Percentiles rank a stretch among this genome's conserved stretches.
phyloP scores from a whole-genome alignment of 108 stramenopile species.

The Phaeodactylum tricornutum region DNA sequence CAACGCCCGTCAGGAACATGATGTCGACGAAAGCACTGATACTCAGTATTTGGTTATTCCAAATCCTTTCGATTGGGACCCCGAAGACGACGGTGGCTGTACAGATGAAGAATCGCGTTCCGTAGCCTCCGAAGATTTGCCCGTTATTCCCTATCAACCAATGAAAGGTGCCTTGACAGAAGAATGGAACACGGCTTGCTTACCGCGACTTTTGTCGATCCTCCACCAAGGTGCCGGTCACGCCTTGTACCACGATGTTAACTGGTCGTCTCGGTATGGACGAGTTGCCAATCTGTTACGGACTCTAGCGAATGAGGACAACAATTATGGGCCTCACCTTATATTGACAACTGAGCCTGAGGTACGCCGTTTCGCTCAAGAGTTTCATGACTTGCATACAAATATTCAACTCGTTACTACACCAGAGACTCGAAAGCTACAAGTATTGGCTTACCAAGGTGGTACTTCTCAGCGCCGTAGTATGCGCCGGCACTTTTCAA shows the following conservation, averaged over 20 bases:
- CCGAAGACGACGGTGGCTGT: constrained; percentile 3
- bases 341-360: constrained; percentile 58
- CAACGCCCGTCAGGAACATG: constrained; percentile 11
- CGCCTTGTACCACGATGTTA: constrained; percentile 56
- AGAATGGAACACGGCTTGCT: constrained; percentile 43
- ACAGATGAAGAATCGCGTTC: constrained; percentile 7
- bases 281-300: constrained; percentile 56
- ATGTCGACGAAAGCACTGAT: not conserved
- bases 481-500: constrained; percentile 55
- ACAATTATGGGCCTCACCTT: constrained; percentile 66
- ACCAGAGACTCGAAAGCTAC: constrained; percentile 17
- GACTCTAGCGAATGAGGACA: constrained; percentile 21
- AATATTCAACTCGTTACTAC: constrained; percentile 23
- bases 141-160: constrained; percentile 8
- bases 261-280: constrained; percentile 51
- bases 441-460: constrained; percentile 52
- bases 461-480: constrained; percentile 23
- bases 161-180: constrained; percentile 18
- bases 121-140: constrained; percentile 5
- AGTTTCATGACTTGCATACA: constrained; percentile 43
- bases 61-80: constrained; percentile 8
- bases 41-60: not conserved
- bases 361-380: constrained; percentile 34
- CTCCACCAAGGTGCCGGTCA: constrained; percentile 60
- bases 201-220: constrained; percentile 49